Conservation (phyloP, 768 basidiomycete genomes). For the Aureoboletus auriporus region DNA sequence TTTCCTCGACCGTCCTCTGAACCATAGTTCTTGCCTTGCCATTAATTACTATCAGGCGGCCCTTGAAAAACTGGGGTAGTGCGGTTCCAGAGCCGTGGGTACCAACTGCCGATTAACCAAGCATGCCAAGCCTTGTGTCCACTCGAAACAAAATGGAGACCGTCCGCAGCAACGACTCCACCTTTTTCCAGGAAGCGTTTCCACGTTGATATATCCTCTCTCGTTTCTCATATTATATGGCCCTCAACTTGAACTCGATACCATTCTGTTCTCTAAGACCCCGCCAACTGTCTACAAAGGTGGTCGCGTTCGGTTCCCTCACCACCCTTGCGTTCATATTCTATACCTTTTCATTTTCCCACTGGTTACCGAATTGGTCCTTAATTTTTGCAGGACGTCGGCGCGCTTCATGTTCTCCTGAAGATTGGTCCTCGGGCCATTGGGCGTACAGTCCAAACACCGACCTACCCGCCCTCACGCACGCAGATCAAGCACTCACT, state of each 20-base stretch:
- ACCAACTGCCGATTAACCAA: background rate
- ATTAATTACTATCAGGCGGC: too few relatives aligned
- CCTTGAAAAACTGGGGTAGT: background rate
- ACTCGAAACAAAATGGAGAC: background rate
- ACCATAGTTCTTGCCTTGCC: too few relatives aligned
- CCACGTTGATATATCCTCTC: background rate
- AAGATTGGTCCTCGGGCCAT: constrained; percentile 31
- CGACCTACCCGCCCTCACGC: constrained; percentile 32
- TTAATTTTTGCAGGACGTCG: constrained; percentile 25
- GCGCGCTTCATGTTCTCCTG: constrained; percentile 31
- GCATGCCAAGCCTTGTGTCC: background rate
- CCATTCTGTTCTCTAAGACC: constrained; percentile 14
- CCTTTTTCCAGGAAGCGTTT: background rate
- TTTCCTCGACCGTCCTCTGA: too few relatives aligned
- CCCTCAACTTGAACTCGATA: background rate
- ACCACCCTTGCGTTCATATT: constrained; percentile 24
- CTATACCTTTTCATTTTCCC: constrained; percentile 28
- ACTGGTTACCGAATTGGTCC: constrained; percentile 17
- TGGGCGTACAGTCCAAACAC: constrained; percentile 42
- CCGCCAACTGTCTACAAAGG: constrained; percentile 19
- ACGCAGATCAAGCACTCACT: constrained; percentile 40
- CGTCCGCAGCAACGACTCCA: constrained; percentile 3
- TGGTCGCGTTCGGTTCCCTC: constrained; percentile 25
- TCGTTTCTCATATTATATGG: background rate
- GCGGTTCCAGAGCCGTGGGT: background rate